Conservation (phyloP, 2,329 filamentous ascomycete genomes). For the Penicillium crustosum region DNA sequence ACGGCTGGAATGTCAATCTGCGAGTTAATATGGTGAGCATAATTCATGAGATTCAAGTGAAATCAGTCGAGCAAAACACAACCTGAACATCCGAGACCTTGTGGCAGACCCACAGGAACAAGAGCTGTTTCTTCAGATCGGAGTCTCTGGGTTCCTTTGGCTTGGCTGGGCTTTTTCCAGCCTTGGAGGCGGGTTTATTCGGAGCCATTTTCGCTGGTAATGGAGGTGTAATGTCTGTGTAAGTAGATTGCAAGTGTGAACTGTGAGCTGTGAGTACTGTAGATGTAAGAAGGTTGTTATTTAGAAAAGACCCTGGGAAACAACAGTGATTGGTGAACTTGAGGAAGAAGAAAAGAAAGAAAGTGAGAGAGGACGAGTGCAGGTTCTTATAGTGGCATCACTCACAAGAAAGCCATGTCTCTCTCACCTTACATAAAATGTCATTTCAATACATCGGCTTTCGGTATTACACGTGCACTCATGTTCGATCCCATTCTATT, state of each 20-base stretch:
- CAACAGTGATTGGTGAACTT: neutral
- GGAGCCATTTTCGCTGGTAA: neutral
- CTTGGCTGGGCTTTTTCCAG: neutral
- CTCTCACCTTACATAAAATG: no score
- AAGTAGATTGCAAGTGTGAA: no score
- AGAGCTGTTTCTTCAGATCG: neutral
- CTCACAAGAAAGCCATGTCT: neutral
- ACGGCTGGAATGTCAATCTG: neutral
- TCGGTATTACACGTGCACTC: no score
- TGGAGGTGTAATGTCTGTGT: neutral
- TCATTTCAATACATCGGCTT: no score
- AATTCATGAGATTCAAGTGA: neutral
- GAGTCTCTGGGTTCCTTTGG: neutral
- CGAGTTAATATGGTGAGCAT: neutral
- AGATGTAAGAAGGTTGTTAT: no score
- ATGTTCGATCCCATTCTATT: no score
- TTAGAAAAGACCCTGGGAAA: neutral
- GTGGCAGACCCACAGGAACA: constrained; percentile 1
- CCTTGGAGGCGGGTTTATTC: neutral
- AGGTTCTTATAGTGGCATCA: neutral
- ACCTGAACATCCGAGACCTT: neutral
- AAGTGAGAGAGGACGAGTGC: no score
- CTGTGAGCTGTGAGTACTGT: neutral
- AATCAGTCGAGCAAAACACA: neutral
- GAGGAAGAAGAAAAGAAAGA: neutral